Conservation (phyloP, 805 yeast species). For the Tetrapisispora nanseiensis region DNA sequence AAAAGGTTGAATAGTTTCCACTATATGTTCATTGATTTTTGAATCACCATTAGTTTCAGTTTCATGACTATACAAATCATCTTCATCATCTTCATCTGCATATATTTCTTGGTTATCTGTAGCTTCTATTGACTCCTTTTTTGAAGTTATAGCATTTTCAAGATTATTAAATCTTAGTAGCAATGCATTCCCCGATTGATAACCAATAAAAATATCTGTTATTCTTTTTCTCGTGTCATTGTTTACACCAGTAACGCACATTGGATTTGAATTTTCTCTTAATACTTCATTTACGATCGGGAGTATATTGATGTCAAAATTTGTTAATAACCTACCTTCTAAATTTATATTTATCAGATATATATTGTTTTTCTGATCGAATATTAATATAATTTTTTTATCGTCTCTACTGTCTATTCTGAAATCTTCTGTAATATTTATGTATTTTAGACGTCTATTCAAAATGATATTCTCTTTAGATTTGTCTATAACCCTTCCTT, state of each 20-base stretch:
- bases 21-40: conserved; percentile 8
- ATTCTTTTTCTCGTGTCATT: conserved; percentile 23
- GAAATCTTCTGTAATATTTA: neutral
- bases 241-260: conserved; percentile 20
- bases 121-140: conserved; percentile 34
- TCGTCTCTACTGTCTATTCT: conserved; percentile 5
- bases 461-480: conserved; percentile 24
- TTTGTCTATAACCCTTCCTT: conserved; percentile 36
- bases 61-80: conserved; percentile 23
- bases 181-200: conserved; percentile 48
- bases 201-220: conserved; percentile 49
- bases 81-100: conserved; percentile 27
- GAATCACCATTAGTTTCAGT: conserved; percentile 15
- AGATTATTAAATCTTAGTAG: conserved; percentile 31
- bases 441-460: conserved; percentile 11
- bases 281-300: conserved; percentile 27
- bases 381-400: conserved; percentile 13
- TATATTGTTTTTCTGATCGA: conserved; percentile 20
- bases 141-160: conserved; percentile 21
- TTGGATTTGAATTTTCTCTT: conserved; percentile 19
- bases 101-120: conserved; percentile 25
- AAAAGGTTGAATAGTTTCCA: conserved; percentile 25
- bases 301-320: conserved; percentile 22
- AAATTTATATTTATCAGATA: conserved; percentile 20
- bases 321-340: conserved; percentile 26